Base-by-base conservation (phyloP, 1,284 basidiomycete genomes). In the Blastosporella zonata region DNA sequence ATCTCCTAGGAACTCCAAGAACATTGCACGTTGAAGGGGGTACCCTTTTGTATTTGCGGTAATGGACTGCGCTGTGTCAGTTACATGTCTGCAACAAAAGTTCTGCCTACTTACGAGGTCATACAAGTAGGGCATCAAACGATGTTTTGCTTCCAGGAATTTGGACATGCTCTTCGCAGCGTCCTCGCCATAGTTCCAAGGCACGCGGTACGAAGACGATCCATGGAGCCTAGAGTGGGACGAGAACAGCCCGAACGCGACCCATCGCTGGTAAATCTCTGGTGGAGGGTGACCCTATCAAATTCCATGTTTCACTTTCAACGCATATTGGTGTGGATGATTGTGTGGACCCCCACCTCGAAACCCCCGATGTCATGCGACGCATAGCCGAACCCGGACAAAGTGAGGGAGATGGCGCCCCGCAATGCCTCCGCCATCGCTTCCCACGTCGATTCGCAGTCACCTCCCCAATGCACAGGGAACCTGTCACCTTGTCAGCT, bases 291-390 rank as follows among this genome's bases (percentile, higher is more conserved):
- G 81, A 10, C 84, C 85, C 76, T 69, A 49, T 35, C 9, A 34
- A 35, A 20, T 22, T 12, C 8, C 12, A 17, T 1, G 22, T 23
- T 36, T 13, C 9, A n/a, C 9, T 5, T 7, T 6, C 3, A 3
- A 12, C 12, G 5, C 12, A 27, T 7, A 35, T 15, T 0, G 8
- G 17, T 18, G 6, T 10, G 13, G 23, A 40, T 27, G 6, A 27
- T 29, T 28, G 17, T 8, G 9, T 22, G 35, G 7, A 10, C 41
- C 47, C 62, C 31, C 31, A 72, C 70, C 71, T 87, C 84, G 58
- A 87, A 88, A 0, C 85, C 86, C 25, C 85, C 85, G 52, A 88
- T 87, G 62, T 90, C 85, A 63, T 87, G 84, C 10, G 83, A 83
- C 13, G 82, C 77, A 64, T 80, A 88, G 2, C 76, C 82, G 59